These are phyloP conservation scores for Thermothelomyces thermophilus DNA, from an alignment of 2,329 filamentous ascomycete genomes.

Conservation along the genomic window DNA sequence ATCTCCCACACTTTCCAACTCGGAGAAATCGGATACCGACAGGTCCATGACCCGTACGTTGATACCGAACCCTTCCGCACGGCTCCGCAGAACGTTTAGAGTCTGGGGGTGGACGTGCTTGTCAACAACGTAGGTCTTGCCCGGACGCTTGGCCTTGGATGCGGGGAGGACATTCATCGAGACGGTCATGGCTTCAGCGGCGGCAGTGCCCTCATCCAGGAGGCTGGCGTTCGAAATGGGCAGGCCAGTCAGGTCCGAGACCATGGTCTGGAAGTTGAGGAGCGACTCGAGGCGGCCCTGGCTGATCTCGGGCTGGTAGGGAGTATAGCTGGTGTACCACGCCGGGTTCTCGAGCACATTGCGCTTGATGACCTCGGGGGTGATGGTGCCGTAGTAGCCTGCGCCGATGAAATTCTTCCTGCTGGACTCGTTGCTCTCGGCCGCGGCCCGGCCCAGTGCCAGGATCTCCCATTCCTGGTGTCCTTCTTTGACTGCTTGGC, in stretches of 20 bases:
- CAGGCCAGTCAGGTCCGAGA: constrained; percentile 79
- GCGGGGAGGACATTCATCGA: constrained; percentile 69
- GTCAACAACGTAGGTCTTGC: constrained; percentile 80
- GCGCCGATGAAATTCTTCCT: constrained; percentile 69
- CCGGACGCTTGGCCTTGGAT: constrained; percentile 63
- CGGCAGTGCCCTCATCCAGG: constrained; percentile 85
- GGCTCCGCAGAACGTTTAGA: constrained; percentile 72
- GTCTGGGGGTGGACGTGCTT: constrained; percentile 80
- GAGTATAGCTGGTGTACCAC: constrained; percentile 98
- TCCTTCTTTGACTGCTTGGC: constrained; percentile 32
- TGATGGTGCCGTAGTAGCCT: constrained; percentile 82
- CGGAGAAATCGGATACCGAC: constrained; percentile 48
- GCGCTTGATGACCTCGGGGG: constrained; percentile 83
- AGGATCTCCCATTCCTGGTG: constrained; percentile 56
- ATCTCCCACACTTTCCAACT: constrained; percentile 67
- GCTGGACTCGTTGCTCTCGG: constrained; percentile 34
- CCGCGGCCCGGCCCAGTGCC: constrained; percentile 32
- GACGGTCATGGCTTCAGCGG: constrained; percentile 92
- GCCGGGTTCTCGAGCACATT: constrained; percentile 89
- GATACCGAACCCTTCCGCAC: constrained; percentile 88
- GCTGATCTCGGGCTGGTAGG: constrained; percentile 95
- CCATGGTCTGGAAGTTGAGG: constrained; percentile 92
- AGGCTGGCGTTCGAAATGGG: constrained; percentile 87
- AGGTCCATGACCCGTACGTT: constrained; percentile 68
- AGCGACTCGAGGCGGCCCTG: constrained; percentile 88